Base-by-base conservation (phyloP, 805 yeast genomes). In the Candida endomychidarum region DNA sequence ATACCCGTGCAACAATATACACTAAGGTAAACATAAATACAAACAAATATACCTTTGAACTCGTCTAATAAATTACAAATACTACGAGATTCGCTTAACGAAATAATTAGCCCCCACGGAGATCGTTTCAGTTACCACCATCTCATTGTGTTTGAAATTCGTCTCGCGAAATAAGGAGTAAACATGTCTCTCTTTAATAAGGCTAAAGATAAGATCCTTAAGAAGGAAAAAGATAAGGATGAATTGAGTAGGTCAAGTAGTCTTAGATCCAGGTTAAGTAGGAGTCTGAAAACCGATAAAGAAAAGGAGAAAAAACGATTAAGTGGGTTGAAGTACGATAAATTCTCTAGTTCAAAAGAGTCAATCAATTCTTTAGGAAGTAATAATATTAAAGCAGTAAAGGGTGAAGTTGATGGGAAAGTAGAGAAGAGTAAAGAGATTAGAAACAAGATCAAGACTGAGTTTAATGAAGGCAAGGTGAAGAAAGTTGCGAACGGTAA, bases 221-320 rank as follows among this genome's bases (percentile, higher is more conserved):
- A 35, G 24, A 43, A 38, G 22, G 41, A 39, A 9, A 35, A 38
- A 18, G 41, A 39, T 11, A 21, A 27, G 6, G 38, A 34, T 15
- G 38, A 26, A 8, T 25, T 40, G 8, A 40, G 43, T 15, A 19
- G 42, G 10, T 27, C 39, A 17, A 30, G 43, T 20, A 34, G 43
- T 40, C 16, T 40, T 23, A 12, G 35, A 18, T 39, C 42, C 17
- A 33, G 20, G 19, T 25, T 38, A 17, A 32, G 42, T 24, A 21
- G 39, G 24, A 36, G 20, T 10, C 14, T 11, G 27, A 36, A 21
- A n/a, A 10, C 23, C n/a, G 35, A 32, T 19, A 38, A 39, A 14
- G 39, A 34, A 8, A 44, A 44, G 31, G 48, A 47, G n/a, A 42
- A 44, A 27, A 47, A 47, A 30, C 22, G 51, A 23, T 47, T 47